Evolutionary conservation across 1,284 basidiomycete species (phyloP).

Genomic region (Pseudozyma sp.): DNA sequence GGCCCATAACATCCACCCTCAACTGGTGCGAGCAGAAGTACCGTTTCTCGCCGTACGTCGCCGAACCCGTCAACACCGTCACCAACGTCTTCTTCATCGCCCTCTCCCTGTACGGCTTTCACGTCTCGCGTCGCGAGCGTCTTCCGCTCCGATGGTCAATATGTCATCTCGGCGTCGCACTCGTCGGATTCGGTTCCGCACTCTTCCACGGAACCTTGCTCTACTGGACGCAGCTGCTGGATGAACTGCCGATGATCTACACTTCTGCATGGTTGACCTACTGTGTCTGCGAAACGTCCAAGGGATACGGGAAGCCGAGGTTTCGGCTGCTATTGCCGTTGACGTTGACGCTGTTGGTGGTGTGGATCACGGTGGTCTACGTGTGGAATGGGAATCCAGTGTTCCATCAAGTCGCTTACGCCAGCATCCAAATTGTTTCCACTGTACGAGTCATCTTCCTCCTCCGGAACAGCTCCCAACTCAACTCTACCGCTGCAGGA

Average conservation of each 20-base stretch:
- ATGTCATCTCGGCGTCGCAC: constrained; percentile 54
- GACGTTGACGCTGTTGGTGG: constrained; percentile 33
- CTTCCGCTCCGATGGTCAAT: constrained; percentile 57
- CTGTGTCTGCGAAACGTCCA: constrained; percentile 55
- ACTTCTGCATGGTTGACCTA: constrained; percentile 56
- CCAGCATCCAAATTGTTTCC: constrained; percentile 68
- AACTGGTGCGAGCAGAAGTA: constrained; percentile 67
- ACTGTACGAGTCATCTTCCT: constrained; percentile 65
- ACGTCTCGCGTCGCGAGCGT: constrained; percentile 18
- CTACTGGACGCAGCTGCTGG: constrained; percentile 64
- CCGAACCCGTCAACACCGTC: constrained; percentile 66
- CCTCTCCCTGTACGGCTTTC: constrained; percentile 69
- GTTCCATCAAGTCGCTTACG: constrained; percentile 73
- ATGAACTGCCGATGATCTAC: constrained; percentile 69
- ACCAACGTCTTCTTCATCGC: constrained; percentile 71
- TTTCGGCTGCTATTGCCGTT: constrained; percentile 41
- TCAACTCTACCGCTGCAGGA: constrained; percentile 26
- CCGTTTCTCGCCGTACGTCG: constrained; percentile 56
- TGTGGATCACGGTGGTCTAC: constrained; percentile 66
- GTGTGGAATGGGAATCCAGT: constrained; percentile 72
- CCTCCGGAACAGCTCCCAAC: constrained; percentile 39
- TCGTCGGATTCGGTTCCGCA: constrained; percentile 58
- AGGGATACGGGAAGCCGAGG: constrained; percentile 30
- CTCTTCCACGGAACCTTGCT: constrained; percentile 66
- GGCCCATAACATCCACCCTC: constrained; percentile 59